Base-by-base conservation (phyloP, 1,284 basidiomycete genomes). In the Malassezia arunalokei region DNA sequence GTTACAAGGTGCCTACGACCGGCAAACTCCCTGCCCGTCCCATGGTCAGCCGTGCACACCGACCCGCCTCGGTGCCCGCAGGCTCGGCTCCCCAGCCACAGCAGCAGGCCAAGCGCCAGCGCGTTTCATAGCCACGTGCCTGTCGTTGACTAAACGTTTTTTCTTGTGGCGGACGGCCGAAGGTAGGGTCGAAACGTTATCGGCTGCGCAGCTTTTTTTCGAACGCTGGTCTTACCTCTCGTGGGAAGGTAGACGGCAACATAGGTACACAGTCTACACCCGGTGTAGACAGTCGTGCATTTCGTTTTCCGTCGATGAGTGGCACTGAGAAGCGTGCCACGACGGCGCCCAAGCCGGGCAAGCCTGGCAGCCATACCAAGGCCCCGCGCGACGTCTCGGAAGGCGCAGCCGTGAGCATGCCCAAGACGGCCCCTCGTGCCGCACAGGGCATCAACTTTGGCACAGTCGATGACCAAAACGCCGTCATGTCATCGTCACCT, bases 401-500 rank as follows among this genome's bases (percentile, higher is more conserved):
- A 44, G 42, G 46, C 44, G 40, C 40, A 35, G 20, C 43, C 45
- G 43, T 51, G 54, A 47, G 49, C 45, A 49, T 44, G 39, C 32
- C 49, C 14, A 49, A 54, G 46, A 43, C 56, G 27, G 48, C 47
- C 17, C 49, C 45, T 8, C 54, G 43, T 30, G 43, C 50, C 20
- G 33, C 15, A 35, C 56, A 56, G n/a, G 65, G 68, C 51, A 73
- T 76, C 62, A 71, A 73, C 48, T 75, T 76, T 56, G 75, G 75
- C 56, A 75, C 71, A 5, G 67, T 74, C 11, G 66, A 69, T 48
- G 75, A 75, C 62, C 60, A 73, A 47, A 66, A 71, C 58, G 70
- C 74, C 5, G 63, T 63, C 35, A 63, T 75, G 20, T 75, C 74
- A 2, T 75, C 74, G 3, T 75, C 74, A 7, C 74, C 75, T 6